Conservation (phyloP, 257 asterid genomes). For the Vinca minor region DNA sequence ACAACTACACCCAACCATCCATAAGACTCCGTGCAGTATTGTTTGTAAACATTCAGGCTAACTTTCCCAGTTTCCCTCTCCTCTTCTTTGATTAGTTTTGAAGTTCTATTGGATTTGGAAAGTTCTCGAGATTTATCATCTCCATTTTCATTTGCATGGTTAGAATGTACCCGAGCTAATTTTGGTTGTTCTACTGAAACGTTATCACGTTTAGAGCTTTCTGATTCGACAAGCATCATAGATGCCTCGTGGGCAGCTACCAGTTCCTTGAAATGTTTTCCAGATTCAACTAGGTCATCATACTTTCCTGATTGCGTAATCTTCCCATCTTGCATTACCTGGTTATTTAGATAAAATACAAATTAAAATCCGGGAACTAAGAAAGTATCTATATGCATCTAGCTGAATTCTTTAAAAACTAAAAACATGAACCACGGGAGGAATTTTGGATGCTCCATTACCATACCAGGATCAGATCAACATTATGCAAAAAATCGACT, state of each 20-base stretch:
- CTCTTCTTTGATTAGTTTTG: constrained; percentile 86
- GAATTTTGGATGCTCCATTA: constrained; percentile 16
- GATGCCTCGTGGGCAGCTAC: constrained; percentile 91
- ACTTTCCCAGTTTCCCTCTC: constrained; percentile 79
- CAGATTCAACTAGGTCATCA: constrained; percentile 42
- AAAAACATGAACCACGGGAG: not conserved
- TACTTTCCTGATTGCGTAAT: constrained; percentile 86
- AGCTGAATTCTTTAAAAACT: not conserved
- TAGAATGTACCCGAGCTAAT: constrained; percentile 34
- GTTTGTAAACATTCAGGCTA: constrained; percentile 67
- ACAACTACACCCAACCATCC: constrained; percentile 75
- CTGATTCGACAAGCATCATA: constrained; percentile 87
- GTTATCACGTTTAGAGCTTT: constrained; percentile 32
- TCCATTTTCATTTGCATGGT: constrained; percentile 41
- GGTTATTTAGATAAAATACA: constrained; percentile 9
- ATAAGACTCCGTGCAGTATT: constrained; percentile 64
- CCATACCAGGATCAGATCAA: constrained; percentile 77
- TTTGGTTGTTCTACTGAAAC: constrained; percentile 25
- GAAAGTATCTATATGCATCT: not conserved
- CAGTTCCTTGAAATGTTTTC: constrained; percentile 61
- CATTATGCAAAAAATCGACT: constrained; percentile 96
- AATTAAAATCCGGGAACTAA: not conserved
- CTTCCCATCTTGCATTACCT: constrained; percentile 94
- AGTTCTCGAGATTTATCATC: constrained; percentile 33
- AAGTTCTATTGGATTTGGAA: constrained; percentile 27